A percentile compares a stretch with the other conserved stretches of the same genome.
Conservation (phyloP, 108 stramenopile genomes). For the Pseudonitzschia delicatissima region DNA sequence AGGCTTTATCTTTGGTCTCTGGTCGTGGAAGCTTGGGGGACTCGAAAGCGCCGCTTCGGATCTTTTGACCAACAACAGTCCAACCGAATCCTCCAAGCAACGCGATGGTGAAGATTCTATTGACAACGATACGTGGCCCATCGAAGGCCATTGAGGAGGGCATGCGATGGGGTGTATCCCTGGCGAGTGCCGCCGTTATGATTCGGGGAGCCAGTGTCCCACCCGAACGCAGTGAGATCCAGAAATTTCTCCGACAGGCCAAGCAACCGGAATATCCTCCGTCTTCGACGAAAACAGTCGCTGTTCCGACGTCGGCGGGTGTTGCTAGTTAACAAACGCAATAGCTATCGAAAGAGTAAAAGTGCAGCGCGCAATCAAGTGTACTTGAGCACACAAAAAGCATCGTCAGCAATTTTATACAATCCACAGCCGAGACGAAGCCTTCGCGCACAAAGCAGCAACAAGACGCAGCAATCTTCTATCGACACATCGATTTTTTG, state of each 20-base stretch:
- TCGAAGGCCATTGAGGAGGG: constrained; percentile 38
- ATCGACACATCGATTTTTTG: too few relatives aligned
- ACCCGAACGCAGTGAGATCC: constrained; percentile 34
- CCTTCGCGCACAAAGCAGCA: too few relatives aligned
- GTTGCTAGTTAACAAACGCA: too few relatives aligned
- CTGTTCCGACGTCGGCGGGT: too few relatives aligned
- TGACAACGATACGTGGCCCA: constrained; percentile 35
- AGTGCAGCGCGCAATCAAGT: too few relatives aligned
- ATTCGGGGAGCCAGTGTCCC: constrained; percentile 66
- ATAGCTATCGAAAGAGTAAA: too few relatives aligned
- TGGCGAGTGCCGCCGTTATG: constrained; percentile 56
- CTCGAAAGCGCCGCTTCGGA: too few relatives aligned
- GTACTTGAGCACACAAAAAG: too few relatives aligned
- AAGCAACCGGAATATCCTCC: constrained; percentile 13
- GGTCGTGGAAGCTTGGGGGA: constrained; percentile 21
- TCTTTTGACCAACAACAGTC: neutral
- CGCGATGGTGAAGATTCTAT: neutral
- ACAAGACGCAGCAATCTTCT: too few relatives aligned
- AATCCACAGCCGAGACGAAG: too few relatives aligned
- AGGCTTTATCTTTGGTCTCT: constrained; percentile 72
- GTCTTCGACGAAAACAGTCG: constrained; percentile 1
- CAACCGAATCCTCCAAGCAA: neutral
- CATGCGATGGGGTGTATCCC: constrained; percentile 57
- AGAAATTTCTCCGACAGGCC: constrained; percentile 28
- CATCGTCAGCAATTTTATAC: too few relatives aligned